phyloP scores from a whole-genome alignment of 306 rosid genomes.

The Elaeagnus macrophylla region DNA sequence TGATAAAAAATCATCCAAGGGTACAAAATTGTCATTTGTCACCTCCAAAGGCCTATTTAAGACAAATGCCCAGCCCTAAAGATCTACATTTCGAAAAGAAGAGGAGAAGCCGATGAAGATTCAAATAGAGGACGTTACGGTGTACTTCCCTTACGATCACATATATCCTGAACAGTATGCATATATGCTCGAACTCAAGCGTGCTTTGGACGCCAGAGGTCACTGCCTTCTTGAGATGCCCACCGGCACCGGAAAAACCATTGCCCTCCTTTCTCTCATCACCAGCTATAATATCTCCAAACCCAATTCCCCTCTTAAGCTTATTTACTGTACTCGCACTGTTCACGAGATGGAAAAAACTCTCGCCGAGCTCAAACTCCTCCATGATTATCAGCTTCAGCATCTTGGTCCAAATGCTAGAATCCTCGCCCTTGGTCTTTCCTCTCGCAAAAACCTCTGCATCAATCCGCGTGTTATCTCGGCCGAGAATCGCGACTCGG shows the following conservation, averaged over 20 bases:
- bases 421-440: constrained; percentile 68
- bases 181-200: constrained; percentile 80
- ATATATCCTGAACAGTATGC: constrained; percentile 87
- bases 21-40: no score
- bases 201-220: constrained; percentile 81
- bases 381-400: constrained; percentile 52
- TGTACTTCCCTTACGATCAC: constrained; percentile 84
- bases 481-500: constrained; percentile 71
- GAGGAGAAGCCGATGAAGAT: constrained; percentile 50
- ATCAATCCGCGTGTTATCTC: constrained; percentile 47
- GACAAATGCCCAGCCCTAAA: no score
- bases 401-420: constrained; percentile 54
- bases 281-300: constrained; percentile 73
- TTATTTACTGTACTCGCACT: constrained; percentile 87
- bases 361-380: constrained; percentile 66
- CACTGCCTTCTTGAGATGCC: constrained; percentile 93
- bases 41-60: no score
- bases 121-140: constrained; percentile 62
- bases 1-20: no score
- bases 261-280: constrained; percentile 73
- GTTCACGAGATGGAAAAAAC: constrained; percentile 99
- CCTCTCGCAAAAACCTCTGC: constrained; percentile 81
- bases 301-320: constrained; percentile 65
- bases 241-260: constrained; percentile 88
- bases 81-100: background rate